Evolutionary conservation across 23 red algal genomes (phyloP), one percentile per base, ranked within the genome.

Genomic region (Pyropia haitanensis): DNA sequence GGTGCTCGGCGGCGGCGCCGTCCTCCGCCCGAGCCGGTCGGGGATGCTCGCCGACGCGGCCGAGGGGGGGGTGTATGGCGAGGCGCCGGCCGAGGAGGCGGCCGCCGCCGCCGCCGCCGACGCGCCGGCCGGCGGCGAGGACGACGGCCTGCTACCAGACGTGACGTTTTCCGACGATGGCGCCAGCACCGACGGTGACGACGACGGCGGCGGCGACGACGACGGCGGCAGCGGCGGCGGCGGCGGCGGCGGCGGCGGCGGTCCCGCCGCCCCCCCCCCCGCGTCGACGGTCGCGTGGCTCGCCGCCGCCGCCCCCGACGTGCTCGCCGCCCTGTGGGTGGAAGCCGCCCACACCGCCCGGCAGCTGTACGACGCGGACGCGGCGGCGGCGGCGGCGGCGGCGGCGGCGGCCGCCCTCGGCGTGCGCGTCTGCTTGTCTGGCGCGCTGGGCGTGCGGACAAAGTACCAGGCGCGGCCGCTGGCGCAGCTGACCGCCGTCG

Each of bases 381-480:
- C 61, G 49, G 87, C 87, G 28, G 65, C 75, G 12, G 59, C 49
- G 16, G 66, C 72, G 8, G 16, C 75, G 58, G 48, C 58, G 30
- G 29, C 27, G 30, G 76, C 75, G 12, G 59, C 58, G 51, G 15
- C 26, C 2, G 33, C 65, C 33, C 58, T 76, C 8, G 59, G 68
- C 2, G 64, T 90, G 39, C 31, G 56, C 1, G 67, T 77, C 23
- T 62, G 65, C 14, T 19, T 73, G 17, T 60, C 74, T 0, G 89
- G 89, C 28, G 69, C 67, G 52, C 71, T 95, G 22, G 89, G 89
- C 30, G 59, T 86, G 25, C 70, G 79, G 22, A 95, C 80, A 6
- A 95, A 87, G 72, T 78, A 69, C 60, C 89, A 95, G 63, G 75
- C 12, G 49, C 75, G 69, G 67, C 22, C 80, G 48, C 64, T 78